These are phyloP conservation scores for Phytophthora macrochlamydospora DNA, from an alignment of 352 stramenopile species.

Conservation along the genomic window DNA sequence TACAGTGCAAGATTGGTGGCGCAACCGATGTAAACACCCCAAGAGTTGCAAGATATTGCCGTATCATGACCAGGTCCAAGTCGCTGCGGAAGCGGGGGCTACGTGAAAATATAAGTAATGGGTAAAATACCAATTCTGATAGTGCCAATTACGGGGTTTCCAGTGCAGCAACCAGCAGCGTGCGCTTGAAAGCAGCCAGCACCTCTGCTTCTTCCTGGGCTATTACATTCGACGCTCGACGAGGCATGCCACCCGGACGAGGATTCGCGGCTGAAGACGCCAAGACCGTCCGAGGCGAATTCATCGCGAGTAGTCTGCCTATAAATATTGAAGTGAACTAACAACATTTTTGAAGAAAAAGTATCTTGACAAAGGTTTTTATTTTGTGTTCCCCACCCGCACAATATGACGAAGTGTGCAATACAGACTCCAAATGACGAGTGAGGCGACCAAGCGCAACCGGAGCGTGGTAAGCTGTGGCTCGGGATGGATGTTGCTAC, in stretches of 20 bases:
- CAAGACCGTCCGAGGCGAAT: background rate
- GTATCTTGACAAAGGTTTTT: background rate
- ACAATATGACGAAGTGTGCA: background rate
- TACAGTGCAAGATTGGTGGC: slow-evolving; percentile 61
- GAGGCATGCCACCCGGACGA: background rate
- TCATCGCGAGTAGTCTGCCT: slow-evolving; percentile 11
- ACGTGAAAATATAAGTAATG: background rate
- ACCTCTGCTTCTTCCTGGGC: slow-evolving; percentile 13
- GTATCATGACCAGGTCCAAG: slow-evolving; percentile 58
- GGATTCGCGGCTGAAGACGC: background rate
- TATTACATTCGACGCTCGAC: slow-evolving; percentile 3
- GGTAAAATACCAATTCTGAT: background rate
- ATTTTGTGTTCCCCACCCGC: background rate
- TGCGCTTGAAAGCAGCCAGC: slow-evolving; percentile 31
- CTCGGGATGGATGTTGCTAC: background rate
- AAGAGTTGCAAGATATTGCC: slow-evolving; percentile 49
- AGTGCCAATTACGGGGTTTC: slow-evolving; percentile 43
- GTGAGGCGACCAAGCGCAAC: slow-evolving; percentile 22
- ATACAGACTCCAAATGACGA: background rate
- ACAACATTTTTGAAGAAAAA: background rate
- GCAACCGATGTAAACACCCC: slow-evolving; percentile 48
- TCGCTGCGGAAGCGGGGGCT: slow-evolving; percentile 64
- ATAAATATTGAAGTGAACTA: slow-evolving; percentile 6
- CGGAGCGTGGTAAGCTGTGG: slow-evolving; percentile 30
- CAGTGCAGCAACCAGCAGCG: slow-evolving; percentile 50